Evolutionary conservation across 2,329 filamentous ascomycete species (phyloP), one percentile per base, ranked within the genome.

Genomic region (Scedosporium apiospermum): DNA sequence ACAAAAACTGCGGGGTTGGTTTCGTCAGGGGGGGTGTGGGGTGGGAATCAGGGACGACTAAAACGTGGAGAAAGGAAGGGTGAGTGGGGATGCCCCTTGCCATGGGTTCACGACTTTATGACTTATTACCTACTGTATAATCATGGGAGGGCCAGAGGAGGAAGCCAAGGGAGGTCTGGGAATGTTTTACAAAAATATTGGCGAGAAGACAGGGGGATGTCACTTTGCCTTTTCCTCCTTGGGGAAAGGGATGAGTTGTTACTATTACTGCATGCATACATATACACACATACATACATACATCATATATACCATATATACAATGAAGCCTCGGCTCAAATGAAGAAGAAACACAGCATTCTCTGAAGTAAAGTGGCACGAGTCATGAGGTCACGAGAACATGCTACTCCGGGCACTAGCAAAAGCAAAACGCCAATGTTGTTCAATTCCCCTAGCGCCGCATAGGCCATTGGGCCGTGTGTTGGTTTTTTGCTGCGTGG

Each of bases 51-150:
- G 49, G 42, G 18, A 46, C 30, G 30, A 34, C 30, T 34, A 34
- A 46, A 46, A 46, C 42, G 42, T 18, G 42, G 42, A 46, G 42
- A 18, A 18, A 9, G 42, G 14, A 16, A 46, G 30, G 30, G 30
- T 34, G 30, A 34, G 30, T 34, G 30, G 30, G 30, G 30, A 34
- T 34, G 7, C 30, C 30, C 30, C 30, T 21, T 26, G 21, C n/a
- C 49, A 53, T 53, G 49, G 49, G 44, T 53, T 53, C n/a, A 53
- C 21, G 49, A 53, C 21, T 53, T 53, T 53, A 53, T 21, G 49
- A 53, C 49, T 53, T 53, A 53, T 53, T 53, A 53, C 10, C 49
- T 53, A 53, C 21, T 53, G 49, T 53, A 53, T 53, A 53, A 53
- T 53, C 49, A 53, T 21, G 49, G 49, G 49, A 26, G n/a, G 44